Base-by-base conservation (phyloP, 2,329 filamentous ascomycete genomes). In the Penicillium sclerotiorum region DNA sequence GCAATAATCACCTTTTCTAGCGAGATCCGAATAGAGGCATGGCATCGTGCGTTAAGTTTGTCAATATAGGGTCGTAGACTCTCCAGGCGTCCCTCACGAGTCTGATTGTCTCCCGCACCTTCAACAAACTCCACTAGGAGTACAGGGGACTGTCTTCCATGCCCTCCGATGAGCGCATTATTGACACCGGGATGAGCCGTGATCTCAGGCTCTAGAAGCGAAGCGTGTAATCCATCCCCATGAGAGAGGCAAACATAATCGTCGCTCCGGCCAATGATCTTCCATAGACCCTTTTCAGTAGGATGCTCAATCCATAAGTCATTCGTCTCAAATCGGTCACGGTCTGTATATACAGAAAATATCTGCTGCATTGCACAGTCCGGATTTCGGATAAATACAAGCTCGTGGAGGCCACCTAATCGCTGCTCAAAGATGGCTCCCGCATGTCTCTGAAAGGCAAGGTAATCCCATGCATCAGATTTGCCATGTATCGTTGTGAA, bases 241-340 rank as follows among this genome's bases (percentile, higher is more conserved):
- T 61, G 56, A 2, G 41, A 55, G 4, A 55, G 38, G 17, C 36
- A 30, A 15, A 54, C 27, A 37, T 58, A 57, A 35, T 64, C 60
- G 20, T 62, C 58, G 8, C 20, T 49, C 0, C 58, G 57, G 32
- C 57, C 61, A 37, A 62, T 53, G 23, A 66, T 61, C 23, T 61
- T 61, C 62, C 61, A 66, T 8, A 60, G 27, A 2, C 53, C 51
- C 17, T 57, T 56, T 13, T 59, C 47, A 8, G 52, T 30, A 2
- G 63, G 59, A 33, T 66, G 60, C 8, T 61, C 50, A 4, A 52
- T 30, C 55, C 53, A 65, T 4, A 65, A 47, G 32, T 66, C 62
- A 7, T 58, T 61, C 0, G 61, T 64, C 12, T 49, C 52, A 33
- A 59, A 65, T 5, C 52, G 40, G 3, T 53, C 48, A 2, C 20